These are phyloP conservation scores for Beta lomatogona DNA, from an alignment of 179 eudicot species.

Conservation along the genomic window DNA sequence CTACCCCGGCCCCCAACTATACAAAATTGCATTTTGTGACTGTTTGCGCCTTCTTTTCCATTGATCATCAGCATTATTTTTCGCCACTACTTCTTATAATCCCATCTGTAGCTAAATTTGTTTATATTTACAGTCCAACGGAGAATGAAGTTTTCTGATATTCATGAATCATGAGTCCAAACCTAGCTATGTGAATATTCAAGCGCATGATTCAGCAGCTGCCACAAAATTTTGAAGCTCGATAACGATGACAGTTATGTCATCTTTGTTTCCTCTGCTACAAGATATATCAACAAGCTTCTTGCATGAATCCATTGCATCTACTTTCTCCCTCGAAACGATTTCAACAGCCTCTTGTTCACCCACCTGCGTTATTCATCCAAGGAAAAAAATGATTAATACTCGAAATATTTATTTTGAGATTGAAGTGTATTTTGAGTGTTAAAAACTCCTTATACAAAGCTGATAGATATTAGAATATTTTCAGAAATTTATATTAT, in stretches of 20 bases:
- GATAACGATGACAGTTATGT: slow-evolving; percentile 52
- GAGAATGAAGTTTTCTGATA: not conserved
- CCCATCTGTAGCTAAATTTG: not conserved
- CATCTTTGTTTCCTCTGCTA: slow-evolving; percentile 50
- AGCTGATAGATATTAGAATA: too few species aligned
- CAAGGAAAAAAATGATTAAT: not conserved
- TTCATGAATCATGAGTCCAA: not conserved
- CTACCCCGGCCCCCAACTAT: not conserved
- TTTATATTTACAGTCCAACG: slow-evolving; percentile 11
- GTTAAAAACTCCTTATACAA: too few species aligned
- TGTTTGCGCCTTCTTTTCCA: not conserved
- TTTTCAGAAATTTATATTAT: too few species aligned
- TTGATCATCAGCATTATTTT: slow-evolving; percentile 5
- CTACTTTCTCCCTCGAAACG: slow-evolving; percentile 24
- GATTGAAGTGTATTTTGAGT: too few species aligned
- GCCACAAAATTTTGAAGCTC: slow-evolving; percentile 37
- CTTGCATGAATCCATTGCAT: slow-evolving; percentile 41
- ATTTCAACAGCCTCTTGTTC: slow-evolving; percentile 59
- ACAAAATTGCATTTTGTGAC: not conserved
- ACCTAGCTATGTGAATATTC: not conserved
- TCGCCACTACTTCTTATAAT: not conserved
- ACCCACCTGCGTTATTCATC: slow-evolving; percentile 30
- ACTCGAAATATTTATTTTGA: too few species aligned
- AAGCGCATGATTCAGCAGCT: not conserved
- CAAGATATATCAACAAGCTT: slow-evolving; percentile 48